Conservation (phyloP, 73 alveolate species). For the Tetrahymena thermophila region DNA sequence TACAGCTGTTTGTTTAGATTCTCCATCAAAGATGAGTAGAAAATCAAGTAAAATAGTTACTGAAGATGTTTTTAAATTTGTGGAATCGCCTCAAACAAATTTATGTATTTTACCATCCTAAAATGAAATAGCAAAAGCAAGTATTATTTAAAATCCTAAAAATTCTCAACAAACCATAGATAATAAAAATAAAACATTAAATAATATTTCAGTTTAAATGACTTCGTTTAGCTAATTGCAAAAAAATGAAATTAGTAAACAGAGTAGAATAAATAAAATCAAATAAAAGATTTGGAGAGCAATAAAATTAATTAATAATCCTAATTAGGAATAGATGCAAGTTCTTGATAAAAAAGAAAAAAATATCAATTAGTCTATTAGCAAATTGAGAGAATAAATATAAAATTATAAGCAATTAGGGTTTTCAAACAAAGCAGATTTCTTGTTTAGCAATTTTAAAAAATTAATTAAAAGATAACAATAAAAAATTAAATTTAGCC, state of each 20-base stretch:
- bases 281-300: not conserved
- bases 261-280: not conserved
- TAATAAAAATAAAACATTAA: not conserved
- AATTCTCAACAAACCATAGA: not conserved
- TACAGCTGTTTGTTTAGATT: not conserved
- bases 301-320: not conserved
- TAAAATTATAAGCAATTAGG: not conserved
- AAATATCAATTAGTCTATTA: not conserved
- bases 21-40: not conserved
- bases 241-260: not conserved
- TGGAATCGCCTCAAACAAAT: not conserved
- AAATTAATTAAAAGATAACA: not conserved
- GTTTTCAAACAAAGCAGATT: not conserved
- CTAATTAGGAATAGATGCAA: not conserved
- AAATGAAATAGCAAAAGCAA: not conserved
- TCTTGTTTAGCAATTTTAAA: not conserved
- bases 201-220: not conserved
- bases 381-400: not conserved
- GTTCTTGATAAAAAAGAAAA: not conserved
- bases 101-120: not conserved
- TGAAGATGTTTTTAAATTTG: not conserved
- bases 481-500: not conserved
- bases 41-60: not conserved
- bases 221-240: not conserved
- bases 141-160: not conserved